Evolutionary conservation across 495 filamentous ascomycete species (phyloP).

Genomic region (Podospora fimiseda): DNA sequence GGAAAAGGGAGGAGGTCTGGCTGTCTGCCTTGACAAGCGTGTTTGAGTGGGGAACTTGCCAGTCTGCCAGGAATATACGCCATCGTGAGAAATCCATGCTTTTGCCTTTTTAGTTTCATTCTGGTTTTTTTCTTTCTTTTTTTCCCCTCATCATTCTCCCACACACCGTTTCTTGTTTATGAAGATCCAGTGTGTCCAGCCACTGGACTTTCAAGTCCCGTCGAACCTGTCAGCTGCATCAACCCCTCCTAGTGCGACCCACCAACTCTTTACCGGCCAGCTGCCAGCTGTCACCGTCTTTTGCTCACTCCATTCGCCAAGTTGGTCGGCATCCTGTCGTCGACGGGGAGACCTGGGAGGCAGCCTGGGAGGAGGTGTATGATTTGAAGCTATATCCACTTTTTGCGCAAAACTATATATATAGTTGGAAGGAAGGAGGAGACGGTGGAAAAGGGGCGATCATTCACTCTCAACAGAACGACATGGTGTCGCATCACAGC

Average conservation of each 20-base stretch:
- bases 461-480: too few relatives aligned
- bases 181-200: too few relatives aligned
- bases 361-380: constrained; percentile 14
- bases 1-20: background rate
- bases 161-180: background rate
- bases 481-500: constrained; percentile 69
- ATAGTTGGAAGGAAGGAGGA: too few relatives aligned
- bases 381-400: constrained; percentile 1
- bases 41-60: background rate
- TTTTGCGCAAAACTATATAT: too few relatives aligned
- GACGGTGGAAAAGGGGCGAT: too few relatives aligned
- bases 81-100: background rate
- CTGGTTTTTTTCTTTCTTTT: constrained; percentile 1
- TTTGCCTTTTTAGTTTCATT: constrained; percentile 3
- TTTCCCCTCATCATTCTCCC: background rate
- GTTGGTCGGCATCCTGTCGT: background rate
- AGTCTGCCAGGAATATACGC: background rate
- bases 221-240: background rate
- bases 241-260: constrained; percentile 15
- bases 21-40: background rate
- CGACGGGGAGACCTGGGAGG: constrained; percentile 8
- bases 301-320: constrained; percentile 4
- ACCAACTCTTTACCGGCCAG: constrained; percentile 11
- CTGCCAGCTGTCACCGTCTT: constrained; percentile 17
- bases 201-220: background rate